Evolutionary conservation across 768 basidiomycete species (phyloP).

Genomic region (Porpolomopsis calyptriformis): DNA sequence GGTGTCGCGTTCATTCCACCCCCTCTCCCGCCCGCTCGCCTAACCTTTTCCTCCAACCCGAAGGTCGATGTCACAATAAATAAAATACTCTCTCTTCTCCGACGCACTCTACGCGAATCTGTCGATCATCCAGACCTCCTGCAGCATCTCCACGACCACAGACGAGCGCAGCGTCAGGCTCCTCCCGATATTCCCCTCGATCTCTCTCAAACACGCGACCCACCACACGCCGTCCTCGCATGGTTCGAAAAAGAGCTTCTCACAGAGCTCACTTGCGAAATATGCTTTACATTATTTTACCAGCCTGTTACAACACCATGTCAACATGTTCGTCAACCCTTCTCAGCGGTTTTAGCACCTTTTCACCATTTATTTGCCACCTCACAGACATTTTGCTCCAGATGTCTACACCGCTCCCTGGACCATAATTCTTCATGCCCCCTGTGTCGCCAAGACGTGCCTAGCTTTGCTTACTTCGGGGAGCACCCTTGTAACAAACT

Average conservation of each 20-base stretch:
- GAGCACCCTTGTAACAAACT: conserved; percentile 68
- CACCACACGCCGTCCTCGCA: conserved; percentile 11
- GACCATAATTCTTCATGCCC: conserved; percentile 82
- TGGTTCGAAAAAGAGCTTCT: conserved; percentile 49
- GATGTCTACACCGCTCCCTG: conserved; percentile 81
- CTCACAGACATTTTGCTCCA: conserved; percentile 75
- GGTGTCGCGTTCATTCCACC: conserved; percentile 27
- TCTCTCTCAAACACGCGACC: conserved; percentile 10
- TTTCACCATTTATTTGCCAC: conserved; percentile 9
- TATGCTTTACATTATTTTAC: conserved; percentile 76
- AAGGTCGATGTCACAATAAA: conserved; percentile 46
- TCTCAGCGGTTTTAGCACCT: background rate
- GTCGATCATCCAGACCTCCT: conserved; percentile 22
- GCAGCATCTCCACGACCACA: conserved; percentile 26
- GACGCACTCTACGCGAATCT: conserved; percentile 10
- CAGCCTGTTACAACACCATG: conserved; percentile 90
- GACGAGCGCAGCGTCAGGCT: conserved; percentile 14
- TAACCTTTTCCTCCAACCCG: conserved; percentile 10
- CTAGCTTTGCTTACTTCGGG: conserved; percentile 67
- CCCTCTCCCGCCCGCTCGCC: conserved; percentile 8
- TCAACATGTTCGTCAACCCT: conserved; percentile 82
- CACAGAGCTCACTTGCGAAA: conserved; percentile 76
- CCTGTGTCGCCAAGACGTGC: conserved; percentile 71
- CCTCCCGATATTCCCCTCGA: conserved; percentile 2
- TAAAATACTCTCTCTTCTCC: conserved; percentile 40